Evolutionary conservation across 2,329 filamentous ascomycete species (phyloP).

Genomic region (Colletotrichum sp.): DNA sequence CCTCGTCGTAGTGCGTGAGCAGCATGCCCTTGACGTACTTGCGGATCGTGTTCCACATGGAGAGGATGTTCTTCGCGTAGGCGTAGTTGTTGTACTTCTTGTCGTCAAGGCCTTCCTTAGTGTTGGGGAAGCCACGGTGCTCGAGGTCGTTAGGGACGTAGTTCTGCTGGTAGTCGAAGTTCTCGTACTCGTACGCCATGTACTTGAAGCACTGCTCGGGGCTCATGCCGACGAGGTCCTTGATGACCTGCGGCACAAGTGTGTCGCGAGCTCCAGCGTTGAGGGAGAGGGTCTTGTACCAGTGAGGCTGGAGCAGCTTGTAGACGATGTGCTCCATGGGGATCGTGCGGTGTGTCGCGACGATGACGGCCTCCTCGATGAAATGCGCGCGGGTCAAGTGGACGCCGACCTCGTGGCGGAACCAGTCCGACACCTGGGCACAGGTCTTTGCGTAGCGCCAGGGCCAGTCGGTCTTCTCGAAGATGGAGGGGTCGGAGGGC

Average conservation of each 20-base stretch:
- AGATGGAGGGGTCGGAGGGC: conserved; percentile 29
- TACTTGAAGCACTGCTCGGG: conserved; percentile 39
- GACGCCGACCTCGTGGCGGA: conserved; percentile 49
- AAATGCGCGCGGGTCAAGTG: conserved; percentile 51
- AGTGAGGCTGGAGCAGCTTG: conserved; percentile 48
- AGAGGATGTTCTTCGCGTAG: conserved; percentile 49
- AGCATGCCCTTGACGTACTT: conserved; percentile 46
- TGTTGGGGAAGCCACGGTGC: conserved; percentile 45
- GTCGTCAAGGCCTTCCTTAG: conserved; percentile 32
- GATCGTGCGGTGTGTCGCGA: conserved; percentile 47
- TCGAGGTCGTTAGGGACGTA: conserved; percentile 52
- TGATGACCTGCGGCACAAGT: conserved; percentile 49
- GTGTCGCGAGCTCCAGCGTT: conserved; percentile 50
- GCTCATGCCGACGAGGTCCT: conserved; percentile 44
- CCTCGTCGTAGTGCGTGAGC: conserved; percentile 32
- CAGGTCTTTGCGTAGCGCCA: conserved; percentile 59
- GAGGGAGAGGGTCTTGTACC: conserved; percentile 54
- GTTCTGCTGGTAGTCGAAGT: conserved; percentile 46
- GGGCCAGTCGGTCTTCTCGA: conserved; percentile 50
- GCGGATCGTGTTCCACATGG: conserved; percentile 47
- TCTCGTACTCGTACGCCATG: conserved; percentile 43
- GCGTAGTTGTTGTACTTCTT: conserved; percentile 51
- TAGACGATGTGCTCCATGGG: conserved; percentile 47
- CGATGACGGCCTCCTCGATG: conserved; percentile 53
- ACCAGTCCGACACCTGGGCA: conserved; percentile 52